Evolutionary conservation across 164 flowering plant genomes (phyloP), one percentile per base, ranked within the genome.

Genomic region (Malania oleifera): DNA sequence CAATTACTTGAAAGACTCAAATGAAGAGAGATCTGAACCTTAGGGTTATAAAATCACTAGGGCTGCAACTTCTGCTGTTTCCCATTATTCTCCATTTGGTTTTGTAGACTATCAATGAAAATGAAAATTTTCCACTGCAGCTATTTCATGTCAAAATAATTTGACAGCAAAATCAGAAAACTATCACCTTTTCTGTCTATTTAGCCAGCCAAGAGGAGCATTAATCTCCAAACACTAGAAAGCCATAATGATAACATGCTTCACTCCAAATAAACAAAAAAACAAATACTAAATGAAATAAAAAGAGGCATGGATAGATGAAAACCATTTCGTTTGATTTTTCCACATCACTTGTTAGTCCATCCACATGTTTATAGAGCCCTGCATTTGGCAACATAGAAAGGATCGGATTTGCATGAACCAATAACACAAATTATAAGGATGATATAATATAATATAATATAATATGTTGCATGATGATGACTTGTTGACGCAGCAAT

Each of bases 281-380:
- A 7, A 7, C 0, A 34, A 34, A 7, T 1, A 45, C 18, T 35
- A 24, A 46, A 28, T 19, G 37, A 14, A 22, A 35, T 20, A 3
- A 49, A 34, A 39, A 23, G 23, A 54, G 13, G 23, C 0, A 44
- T 57, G 34, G 28, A 64, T 2, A 44, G 62, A 52, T 15, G 43
- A 29, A 54, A 57, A 95, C 99, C 96, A 75, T 74, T 72, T 95
- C 98, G 67, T 91, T 89, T 46, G 99, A 87, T 73, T 78, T 88
- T 18, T 95, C 98, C 46, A 82, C 80, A 53, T 89, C 93, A 62
- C 77, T 76, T 34, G 85, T 80, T 56, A 91, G 64, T 52, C 75
- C 85, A 29, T 95, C 98, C 83, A 89, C 74, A 62, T 84, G 81
- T 63, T 82, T 84, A 67, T 71, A 83, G 11, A 95, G 56, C 43